Evolutionary conservation across 2,329 filamentous ascomycete species (phyloP), one percentile per base, ranked within the genome.

Genomic region (Alternaria atra): DNA sequence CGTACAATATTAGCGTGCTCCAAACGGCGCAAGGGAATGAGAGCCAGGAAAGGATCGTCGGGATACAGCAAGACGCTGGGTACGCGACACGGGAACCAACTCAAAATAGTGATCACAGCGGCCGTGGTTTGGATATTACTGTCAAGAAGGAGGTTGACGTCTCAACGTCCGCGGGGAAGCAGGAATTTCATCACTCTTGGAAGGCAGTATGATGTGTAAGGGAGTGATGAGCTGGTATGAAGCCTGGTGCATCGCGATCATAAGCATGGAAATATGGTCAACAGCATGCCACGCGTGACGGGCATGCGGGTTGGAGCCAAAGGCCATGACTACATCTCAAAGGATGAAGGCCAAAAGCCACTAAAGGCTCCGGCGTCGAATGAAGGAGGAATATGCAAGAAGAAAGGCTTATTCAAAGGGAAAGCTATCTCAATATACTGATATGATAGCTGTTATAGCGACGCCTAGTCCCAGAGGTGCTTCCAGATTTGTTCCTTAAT

Each of bases 41-140:
- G 27, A 67, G 64, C 52, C 59, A 65, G 32, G 66, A 67, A 50
- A 54, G 60, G 15, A 67, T 68, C 17, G 61, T 68, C 7, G 12
- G 2, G 6, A 17, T 17, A 3, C 12, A 46, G n/a, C 39, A 47
- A 34, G 42, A 58, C 2, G 32, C 6, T 46, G 40, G 30, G 13
- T 43, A 47, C 10, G 10, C 37, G 4, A 17, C 17, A 44, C 9
- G 29, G 13, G 35, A 17, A 29, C 25, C 34, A 8, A 27, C 13
- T 27, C 48, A 52, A 2, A 40, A 39, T 3, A 40, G 23, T 27
- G 48, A 52, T 23, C 48, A 17, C 12, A 30, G 27, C 13, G 27
- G 40, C 32, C 17, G 48, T 17, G 17, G 10, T 23, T 7, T 40
- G 10, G 17, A 23, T 40, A 59, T 59, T 8, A 23, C 13, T 5